A percentile compares a stretch with the other conserved stretches of the same genome.
phyloP scores from a whole-genome alignment of 176 grass and related monocot genomes.

The Oryza nivara region DNA sequence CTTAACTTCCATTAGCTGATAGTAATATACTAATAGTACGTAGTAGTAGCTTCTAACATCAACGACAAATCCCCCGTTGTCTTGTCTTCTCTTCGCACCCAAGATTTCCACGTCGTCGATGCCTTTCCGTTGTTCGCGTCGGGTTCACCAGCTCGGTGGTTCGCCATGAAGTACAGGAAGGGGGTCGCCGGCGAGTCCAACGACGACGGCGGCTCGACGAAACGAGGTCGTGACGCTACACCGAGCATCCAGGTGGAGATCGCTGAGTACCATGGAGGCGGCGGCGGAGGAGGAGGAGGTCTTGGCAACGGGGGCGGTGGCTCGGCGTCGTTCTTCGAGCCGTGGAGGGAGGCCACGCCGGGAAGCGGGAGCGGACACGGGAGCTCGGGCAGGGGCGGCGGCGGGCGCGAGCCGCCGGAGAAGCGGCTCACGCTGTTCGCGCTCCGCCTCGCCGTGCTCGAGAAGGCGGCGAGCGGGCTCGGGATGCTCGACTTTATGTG shows the following conservation, averaged over 20 bases:
- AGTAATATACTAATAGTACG: no score
- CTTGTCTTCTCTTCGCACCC: background rate
- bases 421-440: constrained; percentile 70
- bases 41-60: no score
- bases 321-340: constrained; percentile 40
- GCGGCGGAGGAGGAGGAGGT: background rate
- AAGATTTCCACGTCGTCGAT: background rate
- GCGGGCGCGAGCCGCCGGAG: constrained; percentile 52
- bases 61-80: background rate
- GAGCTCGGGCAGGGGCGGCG: background rate
- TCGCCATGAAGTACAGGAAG: constrained; percentile 40
- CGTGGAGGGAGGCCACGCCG: constrained; percentile 22
- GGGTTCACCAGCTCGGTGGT: background rate
- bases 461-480: constrained; percentile 86
- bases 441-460: constrained; percentile 66
- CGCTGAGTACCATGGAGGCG: background rate
- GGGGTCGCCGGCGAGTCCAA: constrained; percentile 3
- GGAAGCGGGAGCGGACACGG: constrained; percentile 15
- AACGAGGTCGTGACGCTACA: constrained; percentile 1
- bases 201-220: constrained; percentile 2
- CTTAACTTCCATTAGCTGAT: background rate
- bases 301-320: constrained; percentile 20
- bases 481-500: constrained; percentile 83
- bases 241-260: constrained; percentile 38
- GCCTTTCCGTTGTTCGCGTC: background rate